Evolutionary conservation across 148 eudicot genomes (phyloP), one percentile per base, ranked within the genome.

Genomic region (Beta vulgaris): DNA sequence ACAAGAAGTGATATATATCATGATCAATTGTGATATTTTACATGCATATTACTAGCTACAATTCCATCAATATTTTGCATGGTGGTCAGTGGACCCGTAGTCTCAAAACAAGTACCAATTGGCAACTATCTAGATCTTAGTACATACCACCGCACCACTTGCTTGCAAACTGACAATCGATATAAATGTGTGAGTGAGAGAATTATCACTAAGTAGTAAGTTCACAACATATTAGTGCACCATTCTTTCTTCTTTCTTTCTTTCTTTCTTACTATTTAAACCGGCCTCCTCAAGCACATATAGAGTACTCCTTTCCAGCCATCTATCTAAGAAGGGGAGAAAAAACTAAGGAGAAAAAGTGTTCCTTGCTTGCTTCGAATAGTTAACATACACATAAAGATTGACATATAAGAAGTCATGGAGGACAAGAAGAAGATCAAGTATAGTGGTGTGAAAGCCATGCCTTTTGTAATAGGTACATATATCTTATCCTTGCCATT

Each of bases 391-490:
- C 11, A 63, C 59, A 70, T 80, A 79, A 79, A 79, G 48, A 48
- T 23, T 46, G 37, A 79, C 23, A 26, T 63, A 51, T 57, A 59
- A 6, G 23, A 25, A 63, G 19, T 34, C n/a, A 39, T 57, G 64
- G 73, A 75, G 32, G 40, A 63, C 35, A 80, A 77, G 75, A 77
- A 77, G 63, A 63, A 81, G 76, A 68, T 83, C 35, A 81, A 82
- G 10, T 87, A 89, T 75, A 82, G 85, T 48, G 92, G 92, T 40
- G 68, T 85, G 13, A 89, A 83, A 76, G 84, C 87, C 77, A 89
- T 89, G 92, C 92, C 92, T 70, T 89, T 79, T 55, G 71, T 89
- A 29, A 85, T 89, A 67, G 93, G 93, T 87, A 79, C 28, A 11
- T 19, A 49, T 64, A 16, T 25, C 16, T 15, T 23, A n/a, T 25